A percentile compares a stretch with the other conserved stretches of the same genome.
Evolutionary conservation across 2,329 filamentous ascomycete genomes (phyloP).

Genomic region (Paraconiothyrium brasiliense): DNA sequence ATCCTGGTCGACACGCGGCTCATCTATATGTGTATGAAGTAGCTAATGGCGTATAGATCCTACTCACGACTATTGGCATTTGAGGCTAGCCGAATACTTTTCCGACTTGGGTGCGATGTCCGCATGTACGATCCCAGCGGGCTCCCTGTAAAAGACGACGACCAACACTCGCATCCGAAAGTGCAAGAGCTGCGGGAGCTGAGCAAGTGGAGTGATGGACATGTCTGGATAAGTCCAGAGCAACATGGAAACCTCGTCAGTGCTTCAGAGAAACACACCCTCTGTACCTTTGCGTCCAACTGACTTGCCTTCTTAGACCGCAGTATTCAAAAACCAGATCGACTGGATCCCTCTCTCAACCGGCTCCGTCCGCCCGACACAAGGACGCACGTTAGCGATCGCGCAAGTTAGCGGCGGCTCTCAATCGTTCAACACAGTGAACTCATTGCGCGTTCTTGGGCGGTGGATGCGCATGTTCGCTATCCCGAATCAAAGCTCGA

Average conservation of each 20-base stretch:
- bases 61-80: conserved; percentile 69
- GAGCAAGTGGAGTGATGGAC: conserved; percentile 71
- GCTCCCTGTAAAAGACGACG: conserved; percentile 71
- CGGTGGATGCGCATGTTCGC: conserved; percentile 76
- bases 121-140: conserved; percentile 68
- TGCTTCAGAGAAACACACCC: neutral
- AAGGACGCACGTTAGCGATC: conserved; percentile 70
- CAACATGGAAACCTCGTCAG: conserved; percentile 71
- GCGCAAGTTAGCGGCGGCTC: conserved; percentile 71
- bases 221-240: conserved; percentile 72
- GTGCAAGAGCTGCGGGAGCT: conserved; percentile 71
- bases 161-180: conserved; percentile 65
- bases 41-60: conserved; percentile 54
- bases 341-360: conserved; percentile 73
- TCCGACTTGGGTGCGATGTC: conserved; percentile 72
- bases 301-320: conserved; percentile 57
- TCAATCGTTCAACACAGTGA: conserved; percentile 74
- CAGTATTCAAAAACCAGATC: conserved; percentile 75
- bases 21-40: neutral
- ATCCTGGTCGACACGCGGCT: conserved; percentile 4
- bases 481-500: conserved; percentile 72
- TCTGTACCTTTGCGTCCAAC: conserved; percentile 10
- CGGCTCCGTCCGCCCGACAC: conserved; percentile 70
- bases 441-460: conserved; percentile 70
- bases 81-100: conserved; percentile 69